Evolutionary conservation across 345 rosid species (phyloP), one percentile per base, ranked within the genome.

Genomic region (Cardamine occulta): DNA sequence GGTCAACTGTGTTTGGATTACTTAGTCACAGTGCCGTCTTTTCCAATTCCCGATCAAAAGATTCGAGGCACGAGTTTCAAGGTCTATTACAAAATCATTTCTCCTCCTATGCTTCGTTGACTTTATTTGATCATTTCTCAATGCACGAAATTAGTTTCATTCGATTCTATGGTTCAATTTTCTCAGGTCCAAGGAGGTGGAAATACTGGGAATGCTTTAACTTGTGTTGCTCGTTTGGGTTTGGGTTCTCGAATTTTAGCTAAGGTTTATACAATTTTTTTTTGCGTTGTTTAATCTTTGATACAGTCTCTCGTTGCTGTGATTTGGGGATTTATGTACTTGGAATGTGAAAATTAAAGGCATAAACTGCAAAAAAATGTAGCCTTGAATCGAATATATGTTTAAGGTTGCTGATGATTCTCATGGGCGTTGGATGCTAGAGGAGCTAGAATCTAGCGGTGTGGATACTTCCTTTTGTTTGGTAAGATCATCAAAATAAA

Each of bases 11-110:
- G 74, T 39, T 67, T 91, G 47, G 98, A 89, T 84, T 88, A 87
- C 81, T 84, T 91, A 85, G 98, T 93, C 10, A 74, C 90, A 1
- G 96, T 93, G 21, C 83, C 89, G 51, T 79, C 90, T 77, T 93
- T 80, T 69, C 96, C 97, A 40, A 81, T 86, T 19, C 97, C 96
- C 2, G 93, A 91, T 51, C 93, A 93, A 68, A 93, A 91, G 81
- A 89, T 91, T 79, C 78, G 91, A 76, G 52, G 86, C 82, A 89
- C 90, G 5, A 88, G 90, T 79, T 84, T 77, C 54, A 84, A 86
- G 91, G 96, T 86, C 51, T 0, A 39, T 17, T 0, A 37, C 4
- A 1, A 13, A 9, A 59, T 59, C 15, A 18, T 10, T 59, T 35
- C 1, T 37, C 54, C 0, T 49, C 14, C 4, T 51, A 18, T 6